Evolutionary conservation across 2,329 filamentous ascomycete genomes (phyloP), one percentile per base, ranked within the genome.

Genomic region (Beauveria bassiana): DNA sequence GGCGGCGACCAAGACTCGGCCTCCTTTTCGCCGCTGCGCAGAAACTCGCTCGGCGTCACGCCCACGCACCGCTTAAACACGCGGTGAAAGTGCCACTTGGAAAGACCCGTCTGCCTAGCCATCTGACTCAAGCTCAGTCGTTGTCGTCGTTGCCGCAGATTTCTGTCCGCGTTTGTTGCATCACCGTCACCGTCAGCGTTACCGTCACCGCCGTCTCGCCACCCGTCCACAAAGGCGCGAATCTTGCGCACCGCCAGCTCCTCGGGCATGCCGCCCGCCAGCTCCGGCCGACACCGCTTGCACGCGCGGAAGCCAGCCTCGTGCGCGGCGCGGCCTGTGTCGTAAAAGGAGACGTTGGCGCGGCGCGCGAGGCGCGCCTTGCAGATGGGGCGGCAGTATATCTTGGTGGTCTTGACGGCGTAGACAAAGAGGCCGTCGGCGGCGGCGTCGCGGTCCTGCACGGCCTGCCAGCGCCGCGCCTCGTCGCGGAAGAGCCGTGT

Each of bases 341-440:
- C 69, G 70, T 78, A 85, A 71, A 86, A 88, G 1, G 72, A 70
- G 3, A 87, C 78, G 55, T 88, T 88, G 55, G 82, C 80, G 51
- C 84, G 79, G 2, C 84, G 79, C 1, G 86, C 83, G 14, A 87
- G 78, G 0, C 85, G 79, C 2, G 83, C 82, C 18, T 81, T 79
- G 69, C 85, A 88, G 22, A 78, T 83, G 1, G 85, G 84, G 1
- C 84, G 79, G 69, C 85, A 87, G 71, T 84, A 87, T 62, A 79
- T 75, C 63, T 73, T 72, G n/a, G 77, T 79, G 0, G 77, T 77
- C 57, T 70, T 70, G 5, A 79, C 77, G 55, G 65, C 77, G 66
- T 79, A 79, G 52, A 79, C 70, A 59, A 79, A 79, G 58, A 65
- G 64, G 57, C 74, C 72, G 64, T 77, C 74, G 31, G 75, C 73